Evolutionary conservation across 2,329 filamentous ascomycete genomes (phyloP).

Genomic region (Penicillium corylophilum): DNA sequence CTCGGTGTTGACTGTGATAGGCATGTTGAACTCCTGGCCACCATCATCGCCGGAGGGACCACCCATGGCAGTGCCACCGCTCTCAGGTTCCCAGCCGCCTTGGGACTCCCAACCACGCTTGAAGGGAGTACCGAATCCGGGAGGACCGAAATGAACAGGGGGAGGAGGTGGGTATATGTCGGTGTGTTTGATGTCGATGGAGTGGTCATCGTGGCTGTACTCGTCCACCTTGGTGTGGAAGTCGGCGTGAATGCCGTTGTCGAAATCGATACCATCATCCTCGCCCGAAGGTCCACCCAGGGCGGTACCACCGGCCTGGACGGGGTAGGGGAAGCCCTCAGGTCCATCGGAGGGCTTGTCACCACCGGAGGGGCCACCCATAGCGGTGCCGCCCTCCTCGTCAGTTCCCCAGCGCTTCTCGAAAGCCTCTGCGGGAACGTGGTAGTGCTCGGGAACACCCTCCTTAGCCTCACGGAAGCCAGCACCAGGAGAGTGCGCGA

Average conservation of each 20-base stretch:
- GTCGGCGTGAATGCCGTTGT: slow-evolving; percentile 6
- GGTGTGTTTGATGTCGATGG: slow-evolving; percentile 16
- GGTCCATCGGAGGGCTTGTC: background rate
- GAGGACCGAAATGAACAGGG: background rate
- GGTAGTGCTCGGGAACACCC: slow-evolving; percentile 4
- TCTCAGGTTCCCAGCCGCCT: background rate
- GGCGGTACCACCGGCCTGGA: slow-evolving; percentile 13
- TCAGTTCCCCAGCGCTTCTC: slow-evolving; percentile 12
- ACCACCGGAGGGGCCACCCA: slow-evolving; percentile 18
- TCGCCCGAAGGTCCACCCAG: slow-evolving; percentile 20
- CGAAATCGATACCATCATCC: slow-evolving; percentile 11
- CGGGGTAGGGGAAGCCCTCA: slow-evolving; percentile 1
- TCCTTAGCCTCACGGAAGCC: background rate
- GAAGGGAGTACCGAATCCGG: slow-evolving; percentile 8
- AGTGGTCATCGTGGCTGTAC: slow-evolving; percentile 19
- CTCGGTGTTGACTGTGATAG: slow-evolving; percentile 12
- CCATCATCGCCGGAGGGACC: slow-evolving; percentile 26
- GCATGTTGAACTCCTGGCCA: slow-evolving; percentile 21
- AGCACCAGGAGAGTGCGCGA: background rate
- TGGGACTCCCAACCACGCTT: slow-evolving; percentile 14
- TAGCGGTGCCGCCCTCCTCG: slow-evolving; percentile 16
- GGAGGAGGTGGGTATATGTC: slow-evolving; percentile 11
- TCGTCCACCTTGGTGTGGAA: slow-evolving; percentile 17
- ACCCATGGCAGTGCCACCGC: slow-evolving; percentile 17
- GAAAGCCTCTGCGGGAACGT: slow-evolving; percentile 1